Evolutionary conservation across 129 eudicot genomes (phyloP).

Genomic region (Flaveria bidentis): DNA sequence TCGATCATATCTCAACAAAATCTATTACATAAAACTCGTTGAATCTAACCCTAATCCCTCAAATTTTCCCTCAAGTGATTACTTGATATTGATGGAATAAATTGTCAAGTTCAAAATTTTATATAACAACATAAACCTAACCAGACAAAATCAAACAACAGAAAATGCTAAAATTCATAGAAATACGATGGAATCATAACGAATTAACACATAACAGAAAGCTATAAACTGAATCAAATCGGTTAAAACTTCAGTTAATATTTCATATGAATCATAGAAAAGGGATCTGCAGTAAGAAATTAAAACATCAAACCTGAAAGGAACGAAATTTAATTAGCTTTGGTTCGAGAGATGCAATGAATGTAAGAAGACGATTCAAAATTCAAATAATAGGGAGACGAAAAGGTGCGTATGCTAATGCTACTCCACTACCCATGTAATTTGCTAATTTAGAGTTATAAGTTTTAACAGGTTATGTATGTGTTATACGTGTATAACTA

Average conservation of each 20-base stretch:
- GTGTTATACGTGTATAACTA: too few species aligned
- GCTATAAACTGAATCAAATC: neutral
- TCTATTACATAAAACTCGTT: neutral
- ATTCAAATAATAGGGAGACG: conserved; percentile 13
- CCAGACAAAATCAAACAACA: neutral
- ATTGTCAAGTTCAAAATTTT: neutral
- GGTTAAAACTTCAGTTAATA: neutral
- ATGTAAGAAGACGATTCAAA: neutral
- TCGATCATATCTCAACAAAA: neutral
- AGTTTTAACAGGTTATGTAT: too few species aligned
- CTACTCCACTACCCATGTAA: neutral
- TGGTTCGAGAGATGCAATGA: neutral
- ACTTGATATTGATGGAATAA: neutral
- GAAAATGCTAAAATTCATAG: neutral
- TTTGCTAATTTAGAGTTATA: neutral
- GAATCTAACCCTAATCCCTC: conserved; percentile 6
- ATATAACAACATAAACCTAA: neutral
- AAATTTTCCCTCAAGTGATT: neutral
- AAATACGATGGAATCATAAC: neutral
- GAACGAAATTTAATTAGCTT: neutral
- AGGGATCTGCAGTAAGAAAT: neutral
- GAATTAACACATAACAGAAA: neutral
- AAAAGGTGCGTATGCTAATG: conserved; percentile 6
- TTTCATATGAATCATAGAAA: neutral
- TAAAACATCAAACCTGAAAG: conserved; percentile 18